Percentiles rank a stretch among this genome's conserved stretches.
Conservation (phyloP, 2,329 filamentous ascomycete genomes). For the Blumeriella jaapii region DNA sequence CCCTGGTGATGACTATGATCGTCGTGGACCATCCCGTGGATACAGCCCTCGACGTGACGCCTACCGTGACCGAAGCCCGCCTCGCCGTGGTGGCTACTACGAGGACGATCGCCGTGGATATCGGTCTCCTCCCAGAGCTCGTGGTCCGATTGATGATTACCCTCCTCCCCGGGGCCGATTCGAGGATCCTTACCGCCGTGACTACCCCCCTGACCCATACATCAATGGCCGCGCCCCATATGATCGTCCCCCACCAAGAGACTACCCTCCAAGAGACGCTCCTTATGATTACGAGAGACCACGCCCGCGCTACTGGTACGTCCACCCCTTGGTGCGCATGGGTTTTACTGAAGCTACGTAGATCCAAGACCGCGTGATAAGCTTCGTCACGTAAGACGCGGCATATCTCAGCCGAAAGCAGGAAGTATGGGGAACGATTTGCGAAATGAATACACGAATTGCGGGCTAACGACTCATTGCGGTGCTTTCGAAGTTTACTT, state of each 20-base stretch:
- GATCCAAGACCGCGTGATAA: constrained; percentile 7
- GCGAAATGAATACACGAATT: constrained; percentile 11
- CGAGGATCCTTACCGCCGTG: constrained; percentile 66
- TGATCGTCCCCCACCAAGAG: constrained; percentile 32
- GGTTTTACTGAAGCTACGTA: neutral
- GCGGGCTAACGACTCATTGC: constrained; percentile 8
- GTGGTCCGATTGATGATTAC: constrained; percentile 66
- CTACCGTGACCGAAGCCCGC: constrained; percentile 80
- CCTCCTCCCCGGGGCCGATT: constrained; percentile 56
- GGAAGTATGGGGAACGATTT: constrained; percentile 10
- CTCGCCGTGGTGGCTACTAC: constrained; percentile 76
- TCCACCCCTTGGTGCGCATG: neutral
- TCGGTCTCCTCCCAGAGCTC: constrained; percentile 66
- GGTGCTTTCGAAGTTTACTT: too few species aligned
- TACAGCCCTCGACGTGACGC: constrained; percentile 74
- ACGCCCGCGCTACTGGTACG: constrained; percentile 25
- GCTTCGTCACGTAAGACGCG: too few species aligned
- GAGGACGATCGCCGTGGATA: constrained; percentile 67
- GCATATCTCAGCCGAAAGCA: too few species aligned
- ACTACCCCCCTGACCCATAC: constrained; percentile 51
- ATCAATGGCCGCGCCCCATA: constrained; percentile 40
- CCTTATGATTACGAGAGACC: constrained; percentile 24
- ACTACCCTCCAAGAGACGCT: constrained; percentile 27
- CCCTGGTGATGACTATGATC: constrained; percentile 71
- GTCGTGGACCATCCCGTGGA: constrained; percentile 67